Evolutionary conservation across 257 asterid genomes (phyloP).

Genomic region (Mentha longifolia): DNA sequence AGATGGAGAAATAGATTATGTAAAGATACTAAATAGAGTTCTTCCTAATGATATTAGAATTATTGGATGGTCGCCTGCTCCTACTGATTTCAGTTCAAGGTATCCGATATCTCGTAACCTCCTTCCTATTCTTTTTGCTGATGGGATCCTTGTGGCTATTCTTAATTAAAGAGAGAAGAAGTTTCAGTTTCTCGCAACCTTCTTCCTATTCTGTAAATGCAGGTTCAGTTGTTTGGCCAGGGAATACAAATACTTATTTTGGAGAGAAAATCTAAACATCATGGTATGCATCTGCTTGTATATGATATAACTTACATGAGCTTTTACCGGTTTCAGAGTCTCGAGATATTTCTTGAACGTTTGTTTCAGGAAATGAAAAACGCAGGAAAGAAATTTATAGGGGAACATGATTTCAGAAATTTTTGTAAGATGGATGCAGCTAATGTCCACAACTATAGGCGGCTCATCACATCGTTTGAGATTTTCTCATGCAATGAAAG

Average conservation of each 20-base stretch:
- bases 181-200: slow-evolving; percentile 16
- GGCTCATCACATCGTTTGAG: slow-evolving; percentile 65
- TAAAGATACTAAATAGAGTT: slow-evolving; percentile 68
- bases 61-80: slow-evolving; percentile 95
- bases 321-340: slow-evolving; percentile 24
- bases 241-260: slow-evolving; percentile 91
- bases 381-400: slow-evolving; percentile 80
- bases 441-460: slow-evolving; percentile 81
- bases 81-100: slow-evolving; percentile 87
- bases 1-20: slow-evolving; percentile 86
- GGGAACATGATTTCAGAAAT: slow-evolving; percentile 96
- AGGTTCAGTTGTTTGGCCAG: slow-evolving; percentile 95
- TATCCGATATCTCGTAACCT: slow-evolving; percentile 35
- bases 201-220: slow-evolving; percentile 33
- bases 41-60: slow-evolving; percentile 91
- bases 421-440: slow-evolving; percentile 99
- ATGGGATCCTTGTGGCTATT: slow-evolving; percentile 23
- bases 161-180: slow-evolving; percentile 10
- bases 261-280: slow-evolving; percentile 76
- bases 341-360: slow-evolving; percentile 28
- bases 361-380: slow-evolving; percentile 74
- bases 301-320: slow-evolving; percentile 20
- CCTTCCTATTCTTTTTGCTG: slow-evolving; percentile 20
- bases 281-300: slow-evolving; percentile 46
- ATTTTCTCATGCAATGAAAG: slow-evolving; percentile 73